Evolutionary conservation across 2,329 filamentous ascomycete species (phyloP), one percentile per base, ranked within the genome.

Genomic region (Samsoniella hepiali): DNA sequence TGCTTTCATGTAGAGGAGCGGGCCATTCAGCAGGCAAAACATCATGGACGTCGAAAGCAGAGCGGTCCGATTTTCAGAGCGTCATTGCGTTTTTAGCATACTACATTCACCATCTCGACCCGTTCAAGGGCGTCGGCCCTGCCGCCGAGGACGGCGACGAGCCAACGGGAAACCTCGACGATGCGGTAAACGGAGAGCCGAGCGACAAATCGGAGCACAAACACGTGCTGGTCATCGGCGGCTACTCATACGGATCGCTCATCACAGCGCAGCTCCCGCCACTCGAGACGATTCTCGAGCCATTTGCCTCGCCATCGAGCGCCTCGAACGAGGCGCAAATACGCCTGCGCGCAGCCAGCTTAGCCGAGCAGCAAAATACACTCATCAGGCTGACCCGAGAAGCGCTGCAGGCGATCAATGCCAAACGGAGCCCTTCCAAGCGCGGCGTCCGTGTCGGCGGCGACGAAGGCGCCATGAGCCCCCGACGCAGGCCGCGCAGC

Each of bases 201-300:
- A 27, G 2, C 10, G 11, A 53, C 11, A 38, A n/a, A 15, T 42
- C 7, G 5, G 47, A 13, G 8, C 29, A 1, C 51, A 63, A 2
- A 68, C 67, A 1, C 76, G 62, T 80, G 55, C 71, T 88, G 3
- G 70, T 97, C 5, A 79, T 95, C 7, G 89, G 84, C 2, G 93
- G 93, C 13, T 97, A 97, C 74, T 97, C 93, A 0, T 97, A 97
- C 74, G 95, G 95, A 50, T 91, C 92, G 5, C 84, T 97, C 71
- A 85, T 98, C 45, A 87, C 91, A 2, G 87, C 84, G 0, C 86
- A 89, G 63, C 82, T 96, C 0, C 91, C 92, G 0, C 80, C 86
- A 0, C 76, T 88, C 42, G 73, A 79, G 11, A 75, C 80, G 0
- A 84, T 96, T 34, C 75, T 91, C 31, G 73, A 80, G 1, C 75